These are phyloP conservation scores for Salix suchowensis DNA, from an alignment of 345 rosid genomes.

Conservation along the genomic window DNA sequence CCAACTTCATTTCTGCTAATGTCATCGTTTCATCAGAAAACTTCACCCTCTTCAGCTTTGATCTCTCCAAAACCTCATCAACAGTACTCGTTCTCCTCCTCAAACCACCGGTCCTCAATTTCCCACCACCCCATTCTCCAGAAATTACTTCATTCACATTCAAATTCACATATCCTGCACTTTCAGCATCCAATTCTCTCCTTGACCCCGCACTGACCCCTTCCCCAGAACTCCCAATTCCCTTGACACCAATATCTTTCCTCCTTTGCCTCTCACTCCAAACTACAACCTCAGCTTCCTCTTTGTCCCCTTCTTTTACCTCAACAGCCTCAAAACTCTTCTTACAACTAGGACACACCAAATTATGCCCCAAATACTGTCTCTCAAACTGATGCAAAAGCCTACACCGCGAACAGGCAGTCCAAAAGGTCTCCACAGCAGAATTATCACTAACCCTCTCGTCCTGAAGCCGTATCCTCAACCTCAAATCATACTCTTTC, in stretches of 20 bases:
- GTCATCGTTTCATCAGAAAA: constrained; percentile 63
- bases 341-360: constrained; percentile 75
- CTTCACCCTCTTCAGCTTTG: constrained; percentile 19
- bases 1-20: constrained; percentile 62
- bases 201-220: constrained; percentile 15
- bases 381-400: constrained; percentile 73
- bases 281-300: constrained; percentile 23
- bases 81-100: constrained; percentile 33
- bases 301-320: constrained; percentile 30
- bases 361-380: constrained; percentile 57
- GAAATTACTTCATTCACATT: background rate
- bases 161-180: background rate
- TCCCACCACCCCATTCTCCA: constrained; percentile 33
- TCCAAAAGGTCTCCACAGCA: constrained; percentile 44
- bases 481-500: constrained; percentile 66
- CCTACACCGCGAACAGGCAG: constrained; percentile 66
- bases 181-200: constrained; percentile 26
- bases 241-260: constrained; percentile 11
- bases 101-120: constrained; percentile 31
- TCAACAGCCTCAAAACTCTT: constrained; percentile 66
- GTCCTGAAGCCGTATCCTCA: constrained; percentile 71
- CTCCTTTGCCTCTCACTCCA: constrained; percentile 29
- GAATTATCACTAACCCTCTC: constrained; percentile 31
- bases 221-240: background rate
- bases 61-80: constrained; percentile 36